Base-by-base conservation (phyloP, 108 stramenopile species). In the Cyclotella distinguenda region DNA sequence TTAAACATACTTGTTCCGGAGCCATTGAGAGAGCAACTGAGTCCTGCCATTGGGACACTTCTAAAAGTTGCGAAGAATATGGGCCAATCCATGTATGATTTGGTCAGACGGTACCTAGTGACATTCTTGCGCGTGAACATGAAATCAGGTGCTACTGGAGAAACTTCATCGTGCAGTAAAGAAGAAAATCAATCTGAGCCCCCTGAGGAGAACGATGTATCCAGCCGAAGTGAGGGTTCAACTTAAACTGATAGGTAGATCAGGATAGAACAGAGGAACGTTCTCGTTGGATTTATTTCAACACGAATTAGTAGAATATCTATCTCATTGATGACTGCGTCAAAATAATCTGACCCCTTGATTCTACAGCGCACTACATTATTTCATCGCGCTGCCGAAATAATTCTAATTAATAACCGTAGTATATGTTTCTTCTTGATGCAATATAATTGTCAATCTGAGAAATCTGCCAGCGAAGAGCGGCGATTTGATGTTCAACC, bases 1-100 rank as follows among this genome's bases (percentile, higher is more conserved):
- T 19, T 54, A 8, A 70, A 75, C 45, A 47, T 64, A 10, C 15
- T 80, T 18, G 31, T 51, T 6, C 79, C 79, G 11, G 56, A 72
- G 32, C 60, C 39, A 28, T 19, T 73, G 34, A 56, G 60, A 32
- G 54, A 58, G 23, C 55, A 58, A 33, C 3, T 73, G 58, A 57
- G 30, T 33, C 72, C 72, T 8, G 53, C 57, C 23, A 28, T 66
- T 19, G 52, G 55, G 52, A 33, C 72, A 35, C 32, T 59, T 19
- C 30, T 33, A 28, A 31, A 26, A 1, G 49, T 74, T 52, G 64
- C 64, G 8, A 66, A 74, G 33, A 64, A 60, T 60, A 43, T 46
- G 44, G 40, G 64, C 21, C 19, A 19, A 15, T 48, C 56, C 15
- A 33, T 53, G 30, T 49, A 43, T 33, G 64, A 66, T 44, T 44